Percentiles rank a stretch among this genome's conserved stretches.
phyloP scores from a whole-genome alignment of 441 rosid species.

The Macaranga tanarius region DNA sequence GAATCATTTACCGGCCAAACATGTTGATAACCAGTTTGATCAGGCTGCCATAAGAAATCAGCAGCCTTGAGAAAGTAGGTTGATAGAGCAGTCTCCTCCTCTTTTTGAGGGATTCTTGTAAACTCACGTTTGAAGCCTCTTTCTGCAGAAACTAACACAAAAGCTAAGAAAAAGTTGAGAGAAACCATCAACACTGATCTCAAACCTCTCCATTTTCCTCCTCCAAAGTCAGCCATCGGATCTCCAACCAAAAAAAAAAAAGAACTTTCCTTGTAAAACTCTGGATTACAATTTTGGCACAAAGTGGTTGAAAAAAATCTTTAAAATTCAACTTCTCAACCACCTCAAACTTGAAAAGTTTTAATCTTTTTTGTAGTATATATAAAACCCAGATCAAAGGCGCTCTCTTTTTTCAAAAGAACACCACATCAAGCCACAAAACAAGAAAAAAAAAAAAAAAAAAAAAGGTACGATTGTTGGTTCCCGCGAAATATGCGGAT shows the following conservation, averaged over 20 bases:
- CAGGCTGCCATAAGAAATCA: conserved; percentile 63
- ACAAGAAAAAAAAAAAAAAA: background rate
- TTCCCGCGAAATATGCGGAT: background rate
- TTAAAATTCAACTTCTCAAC: background rate
- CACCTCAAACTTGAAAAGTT: background rate
- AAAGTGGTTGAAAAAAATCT: background rate
- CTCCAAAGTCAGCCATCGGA: conserved; percentile 35
- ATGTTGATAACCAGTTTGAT: conserved; percentile 55
- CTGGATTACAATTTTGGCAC: background rate
- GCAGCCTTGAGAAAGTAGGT: conserved; percentile 40
- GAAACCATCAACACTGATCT: conserved; percentile 36
- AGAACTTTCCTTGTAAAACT: too few relatives aligned
- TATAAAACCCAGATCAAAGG: background rate
- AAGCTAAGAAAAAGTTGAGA: conserved; percentile 38
- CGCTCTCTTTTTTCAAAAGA: background rate
- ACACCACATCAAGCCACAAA: background rate
- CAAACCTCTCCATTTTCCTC: conserved; percentile 37
- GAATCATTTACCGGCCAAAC: conserved; percentile 75
- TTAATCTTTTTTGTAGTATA: background rate
- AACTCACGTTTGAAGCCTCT: conserved; percentile 43
- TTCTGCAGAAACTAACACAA: conserved; percentile 57
- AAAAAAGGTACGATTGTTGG: background rate
- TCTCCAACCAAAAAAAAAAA: background rate
- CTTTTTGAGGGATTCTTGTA: conserved; percentile 18
- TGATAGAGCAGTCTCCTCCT: conserved; percentile 31